Base-by-base conservation (phyloP, 352 stramenopile genomes). In the Plasmopara viticola region DNA sequence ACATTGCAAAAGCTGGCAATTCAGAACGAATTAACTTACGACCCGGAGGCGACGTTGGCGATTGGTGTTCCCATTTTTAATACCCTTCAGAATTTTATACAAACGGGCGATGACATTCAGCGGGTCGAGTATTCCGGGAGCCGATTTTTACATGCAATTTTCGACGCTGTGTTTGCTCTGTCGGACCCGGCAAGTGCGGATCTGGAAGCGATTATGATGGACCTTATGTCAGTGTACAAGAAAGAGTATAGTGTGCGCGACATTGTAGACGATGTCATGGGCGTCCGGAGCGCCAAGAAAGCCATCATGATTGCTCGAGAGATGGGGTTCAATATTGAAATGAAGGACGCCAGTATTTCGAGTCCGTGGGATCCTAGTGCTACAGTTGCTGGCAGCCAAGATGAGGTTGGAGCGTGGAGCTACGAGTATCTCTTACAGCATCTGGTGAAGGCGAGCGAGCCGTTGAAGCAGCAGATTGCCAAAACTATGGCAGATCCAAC, bases 241-340 rank as follows among this genome's bases (percentile, higher is more conserved):
- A 53, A 68, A 47, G 60, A 66, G 20, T 58, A 91, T 45, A 77
- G 55, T 20, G 70, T 87, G 44, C 66, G 67, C 17, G 78, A 91
- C 30, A 78, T 98, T 14, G 78, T 96, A n/a, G 91, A 98, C 44
- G 90, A 98, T 78, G 66, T 97, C 43, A 92, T 71, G 55, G 92
- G 94, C 39, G 66, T 91, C 31, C 91, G 90, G 49, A 87, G 78
- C 30, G 87, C 89, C 41, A 87, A 94, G 58, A 95, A 91, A 55
- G 74, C 95, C 0, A 86, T 98, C 55, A 75, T 97, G 46, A 72
- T 98, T 39, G 93, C 87, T n/a, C 83, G 87, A 12, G 94, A 98
- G 54, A 74, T 98, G 30, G 91, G 91, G 6, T 84, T 98, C 47
- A 57, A 86, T 17, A 61, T 83, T 0, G 68, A 94, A 12, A 72